Conservation (phyloP, 345 rosid genomes). For the Corchorus olitorius region DNA sequence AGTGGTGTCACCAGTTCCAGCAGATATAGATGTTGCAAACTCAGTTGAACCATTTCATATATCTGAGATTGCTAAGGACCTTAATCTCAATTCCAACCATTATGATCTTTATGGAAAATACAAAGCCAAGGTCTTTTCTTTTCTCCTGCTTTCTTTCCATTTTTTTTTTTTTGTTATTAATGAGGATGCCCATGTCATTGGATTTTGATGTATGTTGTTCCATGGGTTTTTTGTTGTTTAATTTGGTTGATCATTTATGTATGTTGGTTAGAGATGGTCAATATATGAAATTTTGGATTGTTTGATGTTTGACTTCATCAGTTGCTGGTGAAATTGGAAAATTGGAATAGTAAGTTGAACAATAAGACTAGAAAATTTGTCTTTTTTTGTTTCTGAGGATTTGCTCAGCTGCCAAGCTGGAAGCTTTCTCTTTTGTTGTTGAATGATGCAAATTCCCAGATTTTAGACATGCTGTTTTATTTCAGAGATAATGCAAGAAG, state of each 20-base stretch:
- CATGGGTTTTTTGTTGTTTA: not conserved
- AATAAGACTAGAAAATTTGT: not conserved
- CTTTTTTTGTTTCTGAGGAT: not conserved
- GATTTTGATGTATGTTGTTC: not conserved
- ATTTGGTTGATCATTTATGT: not conserved
- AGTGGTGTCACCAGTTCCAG: constrained; percentile 89
- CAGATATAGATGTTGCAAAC: constrained; percentile 93
- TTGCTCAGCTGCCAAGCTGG: not conserved
- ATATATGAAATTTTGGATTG: not conserved
- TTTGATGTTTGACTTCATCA: not conserved
- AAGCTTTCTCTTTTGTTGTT: constrained; percentile 12
- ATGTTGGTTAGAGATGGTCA: not conserved
- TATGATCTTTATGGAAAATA: constrained; percentile 94
- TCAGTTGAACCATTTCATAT: constrained; percentile 85
- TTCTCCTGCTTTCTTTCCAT: not conserved
- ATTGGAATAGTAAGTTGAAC: not conserved
- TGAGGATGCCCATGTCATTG: not conserved
- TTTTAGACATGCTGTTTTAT: not conserved
- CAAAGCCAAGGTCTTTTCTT: constrained; percentile 83
- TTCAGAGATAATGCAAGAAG: not conserved
- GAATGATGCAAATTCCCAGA: not conserved
- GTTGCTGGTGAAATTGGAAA: not conserved
- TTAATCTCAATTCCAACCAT: constrained; percentile 64
- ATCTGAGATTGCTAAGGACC: constrained; percentile 78
- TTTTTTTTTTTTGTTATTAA: not conserved